Evolutionary conservation across 2,329 filamentous ascomycete genomes (phyloP), one percentile per base, ranked within the genome.

Genomic region (Esteya vermicola): DNA sequence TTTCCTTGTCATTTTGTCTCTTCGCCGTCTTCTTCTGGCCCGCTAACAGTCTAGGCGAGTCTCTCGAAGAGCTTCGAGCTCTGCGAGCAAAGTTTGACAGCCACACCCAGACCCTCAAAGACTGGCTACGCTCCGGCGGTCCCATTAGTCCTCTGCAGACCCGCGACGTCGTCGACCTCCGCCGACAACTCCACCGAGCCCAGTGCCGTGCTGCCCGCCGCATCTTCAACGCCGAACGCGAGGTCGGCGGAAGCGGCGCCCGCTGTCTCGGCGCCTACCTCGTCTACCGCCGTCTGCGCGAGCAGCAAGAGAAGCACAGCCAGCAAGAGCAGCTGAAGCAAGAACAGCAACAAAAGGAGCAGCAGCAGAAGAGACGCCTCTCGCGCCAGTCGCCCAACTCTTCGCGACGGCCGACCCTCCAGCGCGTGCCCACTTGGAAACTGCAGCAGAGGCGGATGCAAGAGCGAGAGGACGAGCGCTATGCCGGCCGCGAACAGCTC

Each of bases 261-360:
- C 62, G 70, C 3, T 77, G 72, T 46, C 61, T 77, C 2, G 72
- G 72, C 34, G 72, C 70, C 9, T 68, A 70, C 44, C 61, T 73
- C 39, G 63, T 75, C 6, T 61, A 67, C 48, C 61, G 70, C 8
- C 60, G 62, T 33, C 67, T 72, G 47, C 61, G 65, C 39, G 55
- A 60, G 34, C 52, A 50, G 25, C 62, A 63, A 39, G 63, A 44
- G 48, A 54, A 34, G 51, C 18, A 30, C 20, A 12, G 21, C 9
- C 12, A 13, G 19, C 23, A 32, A 3, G 22, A 55, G 20, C 54
- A 56, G 21, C 59, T n/a, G n/a, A n/a, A 61, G 19, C 39, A 41
- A 36, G 41, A 44, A 32, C 20, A 46, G 42, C 14, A 47, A 22
- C 20, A 3, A 7, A 21, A 30, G 6, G n/a, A n/a, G 12, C 22